Conservation (phyloP, 1,284 basidiomycete genomes). For the Marasmius oreades region DNA sequence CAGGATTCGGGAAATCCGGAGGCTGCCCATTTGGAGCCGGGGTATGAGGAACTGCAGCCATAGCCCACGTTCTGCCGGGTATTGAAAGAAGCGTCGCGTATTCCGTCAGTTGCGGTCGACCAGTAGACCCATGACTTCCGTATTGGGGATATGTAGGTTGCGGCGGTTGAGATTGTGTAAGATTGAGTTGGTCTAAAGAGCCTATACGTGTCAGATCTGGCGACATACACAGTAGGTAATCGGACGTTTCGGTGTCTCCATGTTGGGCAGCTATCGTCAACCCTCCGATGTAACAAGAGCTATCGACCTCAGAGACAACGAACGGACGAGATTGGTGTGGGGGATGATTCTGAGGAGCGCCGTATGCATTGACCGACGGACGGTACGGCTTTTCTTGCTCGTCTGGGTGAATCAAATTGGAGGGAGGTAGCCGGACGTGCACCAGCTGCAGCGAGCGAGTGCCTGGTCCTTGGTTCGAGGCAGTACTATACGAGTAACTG, state of each 20-base stretch:
- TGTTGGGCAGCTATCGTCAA: conserved; percentile 65
- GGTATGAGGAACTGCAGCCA: conserved; percentile 53
- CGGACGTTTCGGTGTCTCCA: conserved; percentile 69
- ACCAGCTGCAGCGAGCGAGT: conserved; percentile 56
- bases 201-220: conserved; percentile 75
- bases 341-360: conserved; percentile 38
- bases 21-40: conserved; percentile 24
- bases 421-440: conserved; percentile 79
- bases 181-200: conserved; percentile 55
- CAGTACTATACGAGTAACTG: conserved; percentile 35
- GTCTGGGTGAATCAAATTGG: conserved; percentile 73
- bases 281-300: conserved; percentile 61
- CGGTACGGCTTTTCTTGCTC: conserved; percentile 52
- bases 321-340: conserved; percentile 50
- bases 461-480: conserved; percentile 30
- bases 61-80: conserved; percentile 81
- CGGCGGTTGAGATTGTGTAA: conserved; percentile 33
- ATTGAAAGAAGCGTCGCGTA: conserved; percentile 74
- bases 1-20: conserved; percentile 43
- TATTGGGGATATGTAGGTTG: conserved; percentile 35
- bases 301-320: conserved; percentile 51
- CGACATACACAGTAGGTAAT: conserved; percentile 72
- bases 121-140: conserved; percentile 35
- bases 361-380: conserved; percentile 40
- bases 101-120: conserved; percentile 66